Evolutionary conservation across 176 grass and related monocot species (phyloP).

Genomic region (Lolium perenne): DNA sequence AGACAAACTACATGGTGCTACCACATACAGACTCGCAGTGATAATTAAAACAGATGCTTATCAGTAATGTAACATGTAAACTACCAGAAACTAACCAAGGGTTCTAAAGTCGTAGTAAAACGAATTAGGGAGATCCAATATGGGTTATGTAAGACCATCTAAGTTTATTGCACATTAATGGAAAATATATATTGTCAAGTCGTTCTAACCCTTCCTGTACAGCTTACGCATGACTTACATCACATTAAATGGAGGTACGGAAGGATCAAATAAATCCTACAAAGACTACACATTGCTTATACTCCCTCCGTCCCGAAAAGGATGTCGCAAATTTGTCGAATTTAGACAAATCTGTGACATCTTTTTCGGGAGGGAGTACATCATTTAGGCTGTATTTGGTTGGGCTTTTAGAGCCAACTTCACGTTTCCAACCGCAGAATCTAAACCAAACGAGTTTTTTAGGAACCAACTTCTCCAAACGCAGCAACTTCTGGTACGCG

Average conservation of each 20-base stretch:
- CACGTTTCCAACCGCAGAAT: too few relatives aligned
- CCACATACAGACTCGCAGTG: background rate
- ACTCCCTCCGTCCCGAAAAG: too few relatives aligned
- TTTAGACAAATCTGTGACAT: too few relatives aligned
- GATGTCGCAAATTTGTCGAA: too few relatives aligned
- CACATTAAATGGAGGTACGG: background rate
- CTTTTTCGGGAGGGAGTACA: too few relatives aligned
- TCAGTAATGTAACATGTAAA: conserved; percentile 7
- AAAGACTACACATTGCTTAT: background rate
- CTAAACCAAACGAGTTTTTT: too few relatives aligned
- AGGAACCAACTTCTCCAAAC: too few relatives aligned
- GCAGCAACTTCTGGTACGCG: too few relatives aligned
- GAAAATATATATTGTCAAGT: background rate
- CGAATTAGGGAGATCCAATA: background rate
- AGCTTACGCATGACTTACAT: background rate
- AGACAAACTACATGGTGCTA: background rate
- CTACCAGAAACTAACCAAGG: background rate
- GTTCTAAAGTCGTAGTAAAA: background rate
- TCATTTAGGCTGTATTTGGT: too few relatives aligned
- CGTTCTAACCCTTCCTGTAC: background rate
- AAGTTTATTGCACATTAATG: conserved; percentile 4
- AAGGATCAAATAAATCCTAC: background rate
- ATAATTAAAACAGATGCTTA: background rate
- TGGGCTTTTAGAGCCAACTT: too few relatives aligned
- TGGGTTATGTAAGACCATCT: background rate